Conservation (phyloP, 2,329 filamentous ascomycete species). For the Fusarium sp. region DNA sequence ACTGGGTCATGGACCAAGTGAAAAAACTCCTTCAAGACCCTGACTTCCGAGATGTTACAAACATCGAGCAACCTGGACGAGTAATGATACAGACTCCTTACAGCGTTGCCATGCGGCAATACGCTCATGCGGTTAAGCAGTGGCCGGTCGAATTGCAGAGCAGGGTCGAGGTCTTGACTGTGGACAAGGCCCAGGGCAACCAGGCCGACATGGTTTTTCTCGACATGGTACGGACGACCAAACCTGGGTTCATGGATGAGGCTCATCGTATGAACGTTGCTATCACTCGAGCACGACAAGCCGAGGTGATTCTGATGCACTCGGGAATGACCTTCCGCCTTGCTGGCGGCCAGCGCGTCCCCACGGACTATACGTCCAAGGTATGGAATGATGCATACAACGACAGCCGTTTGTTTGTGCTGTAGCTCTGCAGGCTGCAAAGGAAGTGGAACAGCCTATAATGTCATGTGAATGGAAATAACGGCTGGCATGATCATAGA, state of each 20-base stretch:
- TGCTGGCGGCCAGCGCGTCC: conserved; percentile 16
- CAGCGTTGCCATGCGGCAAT: conserved; percentile 53
- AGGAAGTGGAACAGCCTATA: not conserved
- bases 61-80: conserved; percentile 45
- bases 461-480: not conserved
- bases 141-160: conserved; percentile 46
- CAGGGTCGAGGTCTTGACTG: conserved; percentile 56
- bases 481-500: conserved; percentile 1
- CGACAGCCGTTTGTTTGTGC: conserved; percentile 39
- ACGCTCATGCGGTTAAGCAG: conserved; percentile 47
- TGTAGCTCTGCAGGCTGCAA: conserved; percentile 10
- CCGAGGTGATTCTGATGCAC: conserved; percentile 61
- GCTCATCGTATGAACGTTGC: conserved; percentile 60
- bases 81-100: conserved; percentile 62
- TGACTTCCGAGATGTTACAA: conserved; percentile 49
- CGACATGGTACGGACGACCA: conserved; percentile 58
- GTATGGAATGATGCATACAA: conserved; percentile 50
- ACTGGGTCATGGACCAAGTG: conserved; percentile 53
- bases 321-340: conserved; percentile 49
- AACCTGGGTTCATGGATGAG: conserved; percentile 58
- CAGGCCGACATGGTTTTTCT: conserved; percentile 62
- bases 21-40: conserved; percentile 49
- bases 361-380: conserved; percentile 44
- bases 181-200: conserved; percentile 61
- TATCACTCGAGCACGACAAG: conserved; percentile 58